Base-by-base conservation (phyloP, 177 flowering plant species). In the Vitis hybrid region DNA sequence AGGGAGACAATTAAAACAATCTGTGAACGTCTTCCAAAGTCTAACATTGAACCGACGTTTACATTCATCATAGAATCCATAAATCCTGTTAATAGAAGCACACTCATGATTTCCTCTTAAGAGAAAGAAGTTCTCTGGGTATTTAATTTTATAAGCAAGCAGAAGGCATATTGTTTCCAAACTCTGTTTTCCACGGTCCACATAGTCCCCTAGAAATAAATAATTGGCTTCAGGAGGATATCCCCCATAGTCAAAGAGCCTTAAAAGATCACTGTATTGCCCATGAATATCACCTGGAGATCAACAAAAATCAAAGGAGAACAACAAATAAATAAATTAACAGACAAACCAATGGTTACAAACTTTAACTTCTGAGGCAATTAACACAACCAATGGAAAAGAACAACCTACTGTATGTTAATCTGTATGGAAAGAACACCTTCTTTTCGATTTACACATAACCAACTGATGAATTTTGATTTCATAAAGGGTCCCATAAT, bases 121-220 rank as follows among this genome's bases (percentile, higher is more conserved):
- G 45, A 88, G 83, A 55, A 86, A 86, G 74, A 87, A 85, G 70
- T 86, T 85, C 61, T 87, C 89, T 6, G 91, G 89, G 60, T 85
- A 87, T 69, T 85, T 85, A 51, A 87, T 87, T 70, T 87, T 87
- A 68, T 84, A 87, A 64, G 91, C 88, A 67, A 87, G 86, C 59
- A 88, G 61, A 66, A 88, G 86, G 79, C 92, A 88, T 20, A 88
- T 88, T 22, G 90, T 86, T 69, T 88, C 91, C 69, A 88, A 70
- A 75, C 92, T 88, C 72, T 88, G 92, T 72, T 82, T 88, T 64
- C 92, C 92, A 59, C 89, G 90, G 69, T 89, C 93, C 72, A 89
- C 90, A 72, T 88, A 88, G 73, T 88, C 92, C n/a, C 92, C 92
- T 8, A 88, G 65, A 70, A 88, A 88, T 53, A 87, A 73, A 63